Evolutionary conservation across 805 yeast species (phyloP), one percentile per base, ranked within the genome.

Genomic region (Lipomyces mesembrius): DNA sequence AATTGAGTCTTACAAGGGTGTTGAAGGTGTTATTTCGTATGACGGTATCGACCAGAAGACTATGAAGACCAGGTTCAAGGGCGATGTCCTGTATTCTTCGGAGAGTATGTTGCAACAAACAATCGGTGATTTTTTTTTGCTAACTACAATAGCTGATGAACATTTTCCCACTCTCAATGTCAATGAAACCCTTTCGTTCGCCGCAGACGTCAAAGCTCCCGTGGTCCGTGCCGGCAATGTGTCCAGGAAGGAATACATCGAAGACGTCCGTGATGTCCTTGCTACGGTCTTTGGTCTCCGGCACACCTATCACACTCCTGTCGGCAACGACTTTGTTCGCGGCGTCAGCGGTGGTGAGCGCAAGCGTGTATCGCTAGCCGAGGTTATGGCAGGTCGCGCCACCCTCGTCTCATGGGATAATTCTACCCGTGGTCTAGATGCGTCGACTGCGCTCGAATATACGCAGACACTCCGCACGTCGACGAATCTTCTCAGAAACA

Each of bases 401-500:
- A 79, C 84, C 59, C 80, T 88, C 60, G 87, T 84, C 70, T 86
- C 90, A 77, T 88, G 90, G 86, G 93, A 90, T 80, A 91, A 91
- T 74, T 89, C 94, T 5, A 91, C 96, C 5, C 85, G 95, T 80
- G 96, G 96, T 73, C 82, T 91, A 67, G 96, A 90, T 78, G 84
- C 95, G 3, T 89, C 95, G 11, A 90, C 95, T 54, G 96, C 96
- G 2, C 81, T 88, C 70, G 93, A 89, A 75, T 90, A 86, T 74
- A 82, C 89, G 53, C 81, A 85, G 68, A 88, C 91, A 25, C 81
- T 90, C 68, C 86, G 89, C 73, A 83, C 86, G 2, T 79, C 85
- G n/a, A 88, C 92, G 2, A 78, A 81, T 46, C 78, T 87, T 60
- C 76, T 83, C 65, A 80, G 82, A 29, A 79, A 84, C 14, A 81